Base-by-base conservation (phyloP, 1,284 basidiomycete species). In the Heliocybe sulcata region DNA sequence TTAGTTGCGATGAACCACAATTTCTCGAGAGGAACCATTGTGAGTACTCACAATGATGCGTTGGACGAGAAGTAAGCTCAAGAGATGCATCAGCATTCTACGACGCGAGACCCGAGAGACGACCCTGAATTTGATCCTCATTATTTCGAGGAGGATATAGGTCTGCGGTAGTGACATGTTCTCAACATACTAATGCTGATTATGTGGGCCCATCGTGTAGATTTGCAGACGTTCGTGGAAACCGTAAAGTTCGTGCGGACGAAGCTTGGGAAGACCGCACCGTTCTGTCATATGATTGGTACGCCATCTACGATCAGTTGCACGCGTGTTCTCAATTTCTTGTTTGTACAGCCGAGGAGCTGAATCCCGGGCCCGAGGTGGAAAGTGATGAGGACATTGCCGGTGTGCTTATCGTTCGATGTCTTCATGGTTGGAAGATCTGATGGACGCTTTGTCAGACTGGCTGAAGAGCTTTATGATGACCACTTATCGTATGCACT, bases 131-230 rank as follows among this genome's bases (percentile, higher is more conserved):
- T 49, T 26, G 74, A 81, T 58, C 77, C 79, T 42, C 71, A 70
- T 51, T 77, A 77, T 63, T 78, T 80, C 61, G 74, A 75, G 51
- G 65, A 77, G 42, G 66, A 70, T 53, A 72, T 78, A 60, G 79
- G 81, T 67, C 29, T 6, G 29, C 12, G 6, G 6, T 63, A 14
- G 42, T 31, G 22, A 16, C 14, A 9, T 66, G 62, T 61, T 16
- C 59, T 1, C 26, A 16, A 56, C 52, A 26, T n/a, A 50, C 56
- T 20, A 59, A 57, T 14, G 56, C 10, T 20, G 20, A 45, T 4
- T 19, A 4, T 45, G 42, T 20, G 19, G 22, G 16, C 48, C 11
- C 50, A 16, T 25, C 10, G 6, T 25, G n/a, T 20, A 69, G 76
- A 79, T 61, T 60, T 77, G 4, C 66, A 73, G 47, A 64, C 77